Evolutionary conservation across 805 yeast species (phyloP), one percentile per base, ranked within the genome.

Genomic region (Ogataea dorogensis): DNA sequence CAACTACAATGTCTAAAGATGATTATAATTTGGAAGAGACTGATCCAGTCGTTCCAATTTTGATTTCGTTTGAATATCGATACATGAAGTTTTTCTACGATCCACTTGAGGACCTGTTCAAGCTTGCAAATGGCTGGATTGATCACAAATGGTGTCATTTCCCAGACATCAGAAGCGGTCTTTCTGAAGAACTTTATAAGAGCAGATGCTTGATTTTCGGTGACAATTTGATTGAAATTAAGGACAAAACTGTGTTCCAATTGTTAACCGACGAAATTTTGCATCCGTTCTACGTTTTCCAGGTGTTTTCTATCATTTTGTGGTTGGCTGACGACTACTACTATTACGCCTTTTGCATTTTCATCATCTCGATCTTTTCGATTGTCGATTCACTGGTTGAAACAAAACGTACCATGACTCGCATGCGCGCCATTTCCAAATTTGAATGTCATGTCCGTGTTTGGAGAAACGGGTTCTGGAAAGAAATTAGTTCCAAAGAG

Each of bases 211-310:
- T 71, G 33, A 87, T 88, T 0, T 93, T 93, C 64, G 96, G 91
- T 9, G 64, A 65, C 18, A 93, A 93, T 58, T 64, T 77, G 18
- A 75, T 93, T 31, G 81, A 82, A 38, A 76, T 93, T 48, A 77
- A 77, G 35, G 91, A 84, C 40, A 91, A 88, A 43, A 57, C 89
- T 1, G 65, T 77, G 1, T 21, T 65, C 0, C 77, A 79, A 54
- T 69, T 93, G 28, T 67, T 93, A 22, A 67, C 83, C 17, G 95
- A 87, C 53, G 98, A 93, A 58, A 86, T 88, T 0, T 64, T 93
- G 26, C 98, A 93, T 59, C 99, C 99, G 1, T 93, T 93, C 57
- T 93, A 93, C 58, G 74, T 94, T 27, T 93, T 93, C 58, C 99
- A 93, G 65, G 80, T 91, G 1, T 91, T 91, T 56, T 88, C 97